Evolutionary conservation across 768 basidiomycete genomes (phyloP).

Genomic region (Peribolospora baueri): DNA sequence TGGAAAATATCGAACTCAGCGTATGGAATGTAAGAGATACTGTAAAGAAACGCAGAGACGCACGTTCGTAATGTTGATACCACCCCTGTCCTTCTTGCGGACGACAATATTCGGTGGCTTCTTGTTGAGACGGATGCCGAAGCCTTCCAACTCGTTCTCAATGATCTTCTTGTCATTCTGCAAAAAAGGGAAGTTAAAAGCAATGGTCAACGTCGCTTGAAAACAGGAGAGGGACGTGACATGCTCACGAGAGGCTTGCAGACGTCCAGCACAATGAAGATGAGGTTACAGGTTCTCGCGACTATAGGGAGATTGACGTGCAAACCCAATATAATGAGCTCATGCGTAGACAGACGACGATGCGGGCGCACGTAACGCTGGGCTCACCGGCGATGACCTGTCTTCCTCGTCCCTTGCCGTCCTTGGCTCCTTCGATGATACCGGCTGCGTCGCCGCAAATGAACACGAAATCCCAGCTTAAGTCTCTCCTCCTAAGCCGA

Average conservation of each 20-base stretch:
- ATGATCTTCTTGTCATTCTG: conserved; percentile 41
- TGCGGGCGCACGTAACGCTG: not conserved
- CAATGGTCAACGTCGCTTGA: no score
- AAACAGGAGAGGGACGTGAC: not conserved
- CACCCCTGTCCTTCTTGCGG: conserved; percentile 42
- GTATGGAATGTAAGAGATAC: no score
- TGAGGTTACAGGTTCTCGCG: conserved; percentile 89
- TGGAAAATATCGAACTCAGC: no score
- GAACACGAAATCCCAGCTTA: conserved; percentile 4
- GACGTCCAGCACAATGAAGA: conserved; percentile 95
- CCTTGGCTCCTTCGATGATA: conserved; percentile 94
- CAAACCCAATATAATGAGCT: not conserved
- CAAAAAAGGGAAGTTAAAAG: no score
- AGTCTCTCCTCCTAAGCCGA: conserved; percentile 11
- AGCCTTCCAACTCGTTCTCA: conserved; percentile 85
- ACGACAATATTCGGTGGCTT: conserved; percentile 53
- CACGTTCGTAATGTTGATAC: conserved; percentile 11
- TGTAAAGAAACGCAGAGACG: no score
- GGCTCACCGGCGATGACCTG: conserved; percentile 30
- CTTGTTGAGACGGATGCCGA: conserved; percentile 88
- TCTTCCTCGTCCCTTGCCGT: conserved; percentile 83
- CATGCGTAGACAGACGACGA: not conserved
- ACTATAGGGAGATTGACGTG: conserved; percentile 28
- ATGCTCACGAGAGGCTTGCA: conserved; percentile 83
- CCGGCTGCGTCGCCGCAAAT: conserved; percentile 27